phyloP scores from a whole-genome alignment of 1,284 basidiomycete species.

The Ustilago loliicola region DNA sequence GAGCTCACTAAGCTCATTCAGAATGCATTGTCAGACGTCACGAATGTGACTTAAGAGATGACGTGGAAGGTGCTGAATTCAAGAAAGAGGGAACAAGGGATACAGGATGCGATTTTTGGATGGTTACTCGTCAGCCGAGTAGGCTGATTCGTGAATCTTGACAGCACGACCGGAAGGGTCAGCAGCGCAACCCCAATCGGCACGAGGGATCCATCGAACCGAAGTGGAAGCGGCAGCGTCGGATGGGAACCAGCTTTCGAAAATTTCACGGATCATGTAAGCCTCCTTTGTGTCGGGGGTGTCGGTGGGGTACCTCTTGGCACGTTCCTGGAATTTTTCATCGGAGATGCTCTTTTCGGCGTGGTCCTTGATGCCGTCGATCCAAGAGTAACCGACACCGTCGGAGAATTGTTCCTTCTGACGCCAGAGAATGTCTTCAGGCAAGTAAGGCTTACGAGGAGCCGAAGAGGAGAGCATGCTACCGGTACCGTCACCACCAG shows the following conservation, averaged over 20 bases:
- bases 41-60: background rate
- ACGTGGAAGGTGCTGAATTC: background rate
- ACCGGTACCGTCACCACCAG: conserved; percentile 45
- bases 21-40: background rate
- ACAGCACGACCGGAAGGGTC: conserved; percentile 97
- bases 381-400: conserved; percentile 99
- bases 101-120: background rate
- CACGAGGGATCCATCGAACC: conserved; percentile 76
- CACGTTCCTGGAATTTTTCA: conserved; percentile 81
- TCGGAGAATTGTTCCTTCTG: conserved; percentile 99
- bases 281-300: conserved; percentile 98
- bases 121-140: conserved; percentile 70
- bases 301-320: conserved; percentile 82
- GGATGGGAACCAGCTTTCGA: conserved; percentile 82
- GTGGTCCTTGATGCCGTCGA: conserved; percentile 97
- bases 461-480: conserved; percentile 19
- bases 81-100: background rate
- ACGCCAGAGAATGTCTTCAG: conserved; percentile 94
- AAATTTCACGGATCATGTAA: conserved; percentile 93
- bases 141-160: conserved; percentile 94
- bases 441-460: conserved; percentile 80
- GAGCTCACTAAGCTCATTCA: background rate
- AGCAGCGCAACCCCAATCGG: conserved; percentile 94
- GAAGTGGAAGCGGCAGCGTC: conserved; percentile 91
- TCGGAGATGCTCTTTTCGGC: conserved; percentile 83